phyloP scores from a whole-genome alignment of 495 filamentous ascomycete genomes.

The Penicillium psychrofluorescens region DNA sequence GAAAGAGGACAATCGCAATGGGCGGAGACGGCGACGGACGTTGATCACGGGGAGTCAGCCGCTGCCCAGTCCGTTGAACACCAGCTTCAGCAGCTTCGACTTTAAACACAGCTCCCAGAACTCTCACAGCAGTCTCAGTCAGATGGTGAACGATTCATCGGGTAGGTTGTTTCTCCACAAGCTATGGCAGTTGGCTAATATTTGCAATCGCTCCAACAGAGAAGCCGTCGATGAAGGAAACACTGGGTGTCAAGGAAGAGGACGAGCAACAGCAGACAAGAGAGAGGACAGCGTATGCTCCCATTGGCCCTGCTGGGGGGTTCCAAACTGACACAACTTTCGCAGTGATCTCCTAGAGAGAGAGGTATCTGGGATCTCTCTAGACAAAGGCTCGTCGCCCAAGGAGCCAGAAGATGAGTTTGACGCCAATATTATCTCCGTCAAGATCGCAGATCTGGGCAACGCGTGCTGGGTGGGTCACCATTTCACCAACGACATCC shows the following conservation, averaged over 20 bases:
- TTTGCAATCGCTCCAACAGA: slow-evolving; percentile 12
- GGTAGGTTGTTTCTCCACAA: slow-evolving; percentile 39
- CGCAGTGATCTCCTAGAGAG: slow-evolving; percentile 78
- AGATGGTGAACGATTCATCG: slow-evolving; percentile 65
- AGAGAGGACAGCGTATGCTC: slow-evolving; percentile 85
- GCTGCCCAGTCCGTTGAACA: slow-evolving; percentile 88
- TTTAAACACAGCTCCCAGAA: slow-evolving; percentile 62
- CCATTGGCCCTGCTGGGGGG: neutral
- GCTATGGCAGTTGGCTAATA: neutral
- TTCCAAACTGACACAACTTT: neutral
- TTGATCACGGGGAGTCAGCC: slow-evolving; percentile 97
- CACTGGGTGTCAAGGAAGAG: slow-evolving; percentile 53
- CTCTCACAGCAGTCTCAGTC: slow-evolving; percentile 75
- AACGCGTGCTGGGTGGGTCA: slow-evolving; percentile 99
- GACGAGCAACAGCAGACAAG: slow-evolving; percentile 75
- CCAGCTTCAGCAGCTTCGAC: slow-evolving; percentile 74
- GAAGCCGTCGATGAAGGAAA: slow-evolving; percentile 52
- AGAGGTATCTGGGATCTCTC: slow-evolving; percentile 90
- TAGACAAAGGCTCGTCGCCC: slow-evolving; percentile 61
- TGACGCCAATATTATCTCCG: slow-evolving; percentile 73
- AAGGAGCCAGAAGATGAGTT: slow-evolving; percentile 40
- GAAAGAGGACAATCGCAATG: slow-evolving; percentile 89
- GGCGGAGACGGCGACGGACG: slow-evolving; percentile 83
- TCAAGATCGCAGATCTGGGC: slow-evolving; percentile 97
- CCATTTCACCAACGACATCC: slow-evolving; percentile 99